Evolutionary conservation across 495 filamentous ascomycete genomes (phyloP), one percentile per base, ranked within the genome.

Genomic region (Viridothelium virens): DNA sequence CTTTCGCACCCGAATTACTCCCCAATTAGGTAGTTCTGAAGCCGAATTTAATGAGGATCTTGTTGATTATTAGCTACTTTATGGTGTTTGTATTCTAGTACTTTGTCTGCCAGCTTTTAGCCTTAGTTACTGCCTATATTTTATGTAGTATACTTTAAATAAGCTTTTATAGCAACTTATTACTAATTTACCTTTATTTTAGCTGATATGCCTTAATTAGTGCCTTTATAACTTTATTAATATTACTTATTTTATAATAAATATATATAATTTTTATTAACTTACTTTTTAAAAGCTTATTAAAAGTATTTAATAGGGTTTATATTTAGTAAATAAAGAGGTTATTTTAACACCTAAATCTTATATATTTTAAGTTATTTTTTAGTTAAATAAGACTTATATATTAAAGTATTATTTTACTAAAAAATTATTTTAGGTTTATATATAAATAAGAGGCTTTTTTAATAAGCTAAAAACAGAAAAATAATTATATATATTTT

Each of bases 251-350:
- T 16, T n/a, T 37, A n/a, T 2, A 36, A 3, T 38, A 68, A 53
- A n/a, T 68, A 46, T 31, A 63, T 31, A 41, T 66, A 44, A 11
- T 59, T 25, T 37, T 68, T 62, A 33, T 66, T 44, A 11, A 68
- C 47, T 9, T 31, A 16, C 62, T 62, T 46, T 66, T 68, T 68
- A 11, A 68, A 47, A 16, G 16, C 31, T 18, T 16, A 36, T 63
- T 48, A 68, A 3, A 65, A n/a, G 53, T 68, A 10, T 33, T 68
- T 41, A 44, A 66, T 65, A 18, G 67, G 67, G 33, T 68, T 68
- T 3, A 68, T 37, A 38, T 68, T 53, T 5, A 63, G 63, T 5
- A 63, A 68, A 62, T 66, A 68, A 1, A 63, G 41, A 16, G 67
- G 67, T 63, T 48, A 68, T 25, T 66, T 53, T 9, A 68, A 38